Conservation (phyloP, 768 basidiomycete species). For the Sistotremastrum niveocremeum region DNA sequence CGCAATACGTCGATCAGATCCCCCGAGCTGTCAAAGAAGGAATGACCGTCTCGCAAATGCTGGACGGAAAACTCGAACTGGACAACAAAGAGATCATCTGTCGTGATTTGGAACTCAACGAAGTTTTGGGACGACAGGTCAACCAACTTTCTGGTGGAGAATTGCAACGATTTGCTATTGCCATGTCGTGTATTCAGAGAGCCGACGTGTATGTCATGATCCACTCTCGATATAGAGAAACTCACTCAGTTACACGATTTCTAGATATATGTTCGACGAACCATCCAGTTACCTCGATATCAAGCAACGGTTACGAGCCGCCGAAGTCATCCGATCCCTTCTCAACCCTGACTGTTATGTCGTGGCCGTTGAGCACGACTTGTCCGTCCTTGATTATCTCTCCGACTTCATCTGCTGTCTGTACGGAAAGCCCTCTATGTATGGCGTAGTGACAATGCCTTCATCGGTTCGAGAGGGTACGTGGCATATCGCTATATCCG, state of each 20-base stretch:
- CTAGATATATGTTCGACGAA: conserved; percentile 97
- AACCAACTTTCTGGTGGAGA: conserved; percentile 89
- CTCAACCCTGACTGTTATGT: conserved; percentile 80
- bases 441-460: conserved; percentile 98
- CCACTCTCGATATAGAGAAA: neutral
- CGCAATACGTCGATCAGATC: conserved; percentile 99
- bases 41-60: conserved; percentile 81
- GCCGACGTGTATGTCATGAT: conserved; percentile 74
- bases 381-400: conserved; percentile 94
- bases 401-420: conserved; percentile 97
- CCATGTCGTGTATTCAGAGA: conserved; percentile 87
- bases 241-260: neutral
- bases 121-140: conserved; percentile 78
- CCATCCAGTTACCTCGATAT: conserved; percentile 97
- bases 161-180: conserved; percentile 95
- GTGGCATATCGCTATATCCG: conserved; percentile 7
- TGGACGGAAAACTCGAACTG: conserved; percentile 78
- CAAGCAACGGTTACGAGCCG: conserved; percentile 88
- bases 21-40: conserved; percentile 88
- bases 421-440: conserved; percentile 95
- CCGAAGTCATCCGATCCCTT: conserved; percentile 84
- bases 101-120: conserved; percentile 74
- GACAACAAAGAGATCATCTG: conserved; percentile 83
- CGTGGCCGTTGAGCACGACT: conserved; percentile 96
- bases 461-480: conserved; percentile 93